A percentile compares a stretch with the other conserved stretches of the same genome.
Conservation (phyloP, 78 protist genomes). For the Blattamonas nauphoetae region DNA sequence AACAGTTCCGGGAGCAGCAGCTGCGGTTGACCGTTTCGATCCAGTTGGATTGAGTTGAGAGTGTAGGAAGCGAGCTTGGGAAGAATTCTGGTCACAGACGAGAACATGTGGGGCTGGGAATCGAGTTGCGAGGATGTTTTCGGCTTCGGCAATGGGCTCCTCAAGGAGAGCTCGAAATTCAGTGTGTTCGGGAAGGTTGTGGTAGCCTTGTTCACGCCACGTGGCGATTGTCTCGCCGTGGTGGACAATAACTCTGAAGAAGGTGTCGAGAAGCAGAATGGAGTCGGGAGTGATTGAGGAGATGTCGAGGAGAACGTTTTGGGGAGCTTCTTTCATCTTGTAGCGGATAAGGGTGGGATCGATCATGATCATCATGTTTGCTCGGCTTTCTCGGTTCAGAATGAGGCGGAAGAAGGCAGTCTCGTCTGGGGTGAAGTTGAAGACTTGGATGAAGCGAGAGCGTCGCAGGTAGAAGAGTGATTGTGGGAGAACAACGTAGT, state of each 20-base stretch:
- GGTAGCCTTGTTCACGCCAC: slow-evolving; percentile 50
- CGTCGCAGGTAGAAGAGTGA: slow-evolving; percentile 96
- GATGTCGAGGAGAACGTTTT: slow-evolving; percentile 48
- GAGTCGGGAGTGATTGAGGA: slow-evolving; percentile 45
- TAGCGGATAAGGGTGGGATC: slow-evolving; percentile 4
- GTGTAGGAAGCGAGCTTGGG: slow-evolving; percentile 20
- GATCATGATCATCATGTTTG: background rate
- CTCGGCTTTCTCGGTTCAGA: background rate
- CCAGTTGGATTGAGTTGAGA: slow-evolving; percentile 23
- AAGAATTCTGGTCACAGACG: slow-evolving; percentile 33
- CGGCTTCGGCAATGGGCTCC: slow-evolving; percentile 10
- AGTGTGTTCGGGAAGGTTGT: background rate
- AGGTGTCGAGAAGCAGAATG: slow-evolving; percentile 88
- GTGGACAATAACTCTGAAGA: slow-evolving; percentile 84
- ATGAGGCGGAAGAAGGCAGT: slow-evolving; percentile 63
- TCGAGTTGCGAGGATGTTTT: background rate
- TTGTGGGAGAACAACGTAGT: background rate
- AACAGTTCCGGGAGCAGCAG: too few relatives aligned
- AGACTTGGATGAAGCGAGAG: slow-evolving; percentile 75
- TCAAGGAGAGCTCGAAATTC: background rate
- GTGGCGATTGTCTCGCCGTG: slow-evolving; percentile 80
- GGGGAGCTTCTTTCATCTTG: background rate
- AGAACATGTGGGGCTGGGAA: slow-evolving; percentile 30
- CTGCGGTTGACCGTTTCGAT: background rate
- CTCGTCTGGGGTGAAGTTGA: slow-evolving; percentile 90